phyloP scores from a whole-genome alignment of 2,329 filamentous ascomycete species.

The Pseudogymnoascus sp. region DNA sequence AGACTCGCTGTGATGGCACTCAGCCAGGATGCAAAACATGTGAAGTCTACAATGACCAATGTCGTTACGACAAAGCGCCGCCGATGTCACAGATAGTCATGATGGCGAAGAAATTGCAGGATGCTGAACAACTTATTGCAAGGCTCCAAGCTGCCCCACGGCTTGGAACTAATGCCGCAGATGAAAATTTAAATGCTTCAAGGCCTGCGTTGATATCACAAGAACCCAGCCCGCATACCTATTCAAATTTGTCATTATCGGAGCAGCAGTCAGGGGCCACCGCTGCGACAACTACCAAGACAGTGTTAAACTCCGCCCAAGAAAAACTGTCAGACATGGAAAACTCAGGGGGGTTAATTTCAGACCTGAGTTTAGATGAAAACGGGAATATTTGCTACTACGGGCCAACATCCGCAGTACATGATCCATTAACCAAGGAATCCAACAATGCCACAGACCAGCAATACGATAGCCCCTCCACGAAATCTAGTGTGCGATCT shows the following conservation, averaged over 20 bases:
- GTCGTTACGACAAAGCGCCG: slow-evolving; percentile 29
- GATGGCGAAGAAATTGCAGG: slow-evolving; percentile 26
- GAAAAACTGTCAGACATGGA: slow-evolving; percentile 10
- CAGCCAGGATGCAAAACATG: slow-evolving; percentile 29
- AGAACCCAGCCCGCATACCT: neutral
- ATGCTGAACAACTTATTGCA: slow-evolving; percentile 21
- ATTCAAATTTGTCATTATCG: neutral
- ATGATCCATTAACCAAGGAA: slow-evolving; percentile 20
- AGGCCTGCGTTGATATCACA: neutral
- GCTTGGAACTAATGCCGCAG: slow-evolving; percentile 10
- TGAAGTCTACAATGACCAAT: slow-evolving; percentile 27
- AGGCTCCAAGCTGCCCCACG: slow-evolving; percentile 13
- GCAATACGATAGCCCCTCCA: slow-evolving; percentile 17
- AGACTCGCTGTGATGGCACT: slow-evolving; percentile 21
- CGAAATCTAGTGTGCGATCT: slow-evolving; percentile 17
- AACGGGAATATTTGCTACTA: slow-evolving; percentile 25
- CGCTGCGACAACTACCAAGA: neutral
- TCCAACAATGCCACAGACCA: slow-evolving; percentile 13
- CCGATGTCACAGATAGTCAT: slow-evolving; percentile 29
- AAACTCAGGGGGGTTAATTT: slow-evolving; percentile 16
- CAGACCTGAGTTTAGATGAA: slow-evolving; percentile 23
- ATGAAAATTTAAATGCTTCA: neutral
- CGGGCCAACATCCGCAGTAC: slow-evolving; percentile 26
- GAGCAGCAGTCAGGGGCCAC: neutral
- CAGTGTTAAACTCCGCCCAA: neutral